Evolutionary conservation across 192 early-diverging fungal species (phyloP).

Genomic region (Linnemannia exigua): DNA sequence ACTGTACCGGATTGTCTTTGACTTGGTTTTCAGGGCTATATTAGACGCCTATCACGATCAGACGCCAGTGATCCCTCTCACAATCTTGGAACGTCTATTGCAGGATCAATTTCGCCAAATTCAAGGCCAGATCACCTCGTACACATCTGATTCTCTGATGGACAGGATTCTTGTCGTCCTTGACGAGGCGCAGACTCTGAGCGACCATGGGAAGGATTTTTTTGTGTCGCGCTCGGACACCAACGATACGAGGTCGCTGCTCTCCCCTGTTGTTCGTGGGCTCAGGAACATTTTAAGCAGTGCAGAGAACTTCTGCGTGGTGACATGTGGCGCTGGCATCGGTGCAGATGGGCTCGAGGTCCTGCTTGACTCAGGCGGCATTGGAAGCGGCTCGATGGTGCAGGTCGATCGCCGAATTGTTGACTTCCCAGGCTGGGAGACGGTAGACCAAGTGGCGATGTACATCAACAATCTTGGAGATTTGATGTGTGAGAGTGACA

Average conservation of each 20-base stretch:
- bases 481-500: too few species aligned
- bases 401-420: too few species aligned
- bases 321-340: conserved; percentile 46
- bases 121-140: not conserved
- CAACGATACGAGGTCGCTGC: conserved; percentile 35
- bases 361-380: too few species aligned
- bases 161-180: conserved; percentile 43
- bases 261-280: conserved; percentile 41
- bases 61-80: not conserved
- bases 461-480: too few species aligned
- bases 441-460: too few species aligned
- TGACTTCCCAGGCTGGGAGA: too few species aligned
- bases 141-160: not conserved
- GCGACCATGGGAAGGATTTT: conserved; percentile 32
- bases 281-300: conserved; percentile 33
- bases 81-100: not conserved
- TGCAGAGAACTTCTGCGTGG: conserved; percentile 26
- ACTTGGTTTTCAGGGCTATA: conserved; percentile 37
- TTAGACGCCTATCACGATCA: conserved; percentile 14
- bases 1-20: conserved; percentile 46
- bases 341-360: conserved; percentile 36
- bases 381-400: too few species aligned
- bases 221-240: conserved; percentile 40
- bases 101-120: not conserved
- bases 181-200: conserved; percentile 47